These are phyloP conservation scores for Helianthus tuberosus DNA, from an alignment of 129 eudicot genomes.

Conservation along the genomic window DNA sequence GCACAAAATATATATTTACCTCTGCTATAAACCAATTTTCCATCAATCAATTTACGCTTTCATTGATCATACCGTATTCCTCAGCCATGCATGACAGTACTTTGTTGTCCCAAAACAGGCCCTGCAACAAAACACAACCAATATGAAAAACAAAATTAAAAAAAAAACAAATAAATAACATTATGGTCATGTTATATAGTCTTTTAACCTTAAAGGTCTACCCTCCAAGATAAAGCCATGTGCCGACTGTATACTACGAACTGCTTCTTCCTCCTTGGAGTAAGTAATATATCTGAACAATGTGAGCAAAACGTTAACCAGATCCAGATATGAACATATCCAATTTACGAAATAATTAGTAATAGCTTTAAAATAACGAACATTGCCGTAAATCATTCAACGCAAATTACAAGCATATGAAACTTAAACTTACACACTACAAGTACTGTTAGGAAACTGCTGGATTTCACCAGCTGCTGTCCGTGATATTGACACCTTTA, in stretches of 20 bases:
- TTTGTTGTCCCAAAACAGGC: slow-evolving; percentile 99
- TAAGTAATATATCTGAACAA: slow-evolving; percentile 87
- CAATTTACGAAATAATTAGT: not conserved
- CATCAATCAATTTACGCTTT: not conserved
- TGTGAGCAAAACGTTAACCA: not conserved
- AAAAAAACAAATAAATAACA: not conserved
- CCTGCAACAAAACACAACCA: slow-evolving; percentile 44
- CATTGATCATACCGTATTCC: slow-evolving; percentile 61
- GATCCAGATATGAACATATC: not conserved
- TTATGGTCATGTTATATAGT: slow-evolving; percentile 6
- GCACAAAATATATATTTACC: slow-evolving; percentile 2
- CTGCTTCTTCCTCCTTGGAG: slow-evolving; percentile 95
- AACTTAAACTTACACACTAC: slow-evolving; percentile 87
- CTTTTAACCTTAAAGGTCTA: slow-evolving; percentile 75
- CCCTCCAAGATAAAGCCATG: slow-evolving; percentile 95
- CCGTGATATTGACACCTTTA: slow-evolving; percentile 95
- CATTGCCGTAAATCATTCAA: not conserved
- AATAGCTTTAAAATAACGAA: not conserved
- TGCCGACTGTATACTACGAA: slow-evolving; percentile 90
- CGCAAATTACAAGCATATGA: slow-evolving; percentile 4
- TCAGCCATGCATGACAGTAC: slow-evolving; percentile 98
- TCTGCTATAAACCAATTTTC: not conserved
- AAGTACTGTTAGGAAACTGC: slow-evolving; percentile 88
- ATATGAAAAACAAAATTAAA: not conserved
- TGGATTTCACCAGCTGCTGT: slow-evolving; percentile 93